Evolutionary conservation across 495 filamentous ascomycete genomes (phyloP), one percentile per base, ranked within the genome.

Genomic region (Tuber brumale): DNA sequence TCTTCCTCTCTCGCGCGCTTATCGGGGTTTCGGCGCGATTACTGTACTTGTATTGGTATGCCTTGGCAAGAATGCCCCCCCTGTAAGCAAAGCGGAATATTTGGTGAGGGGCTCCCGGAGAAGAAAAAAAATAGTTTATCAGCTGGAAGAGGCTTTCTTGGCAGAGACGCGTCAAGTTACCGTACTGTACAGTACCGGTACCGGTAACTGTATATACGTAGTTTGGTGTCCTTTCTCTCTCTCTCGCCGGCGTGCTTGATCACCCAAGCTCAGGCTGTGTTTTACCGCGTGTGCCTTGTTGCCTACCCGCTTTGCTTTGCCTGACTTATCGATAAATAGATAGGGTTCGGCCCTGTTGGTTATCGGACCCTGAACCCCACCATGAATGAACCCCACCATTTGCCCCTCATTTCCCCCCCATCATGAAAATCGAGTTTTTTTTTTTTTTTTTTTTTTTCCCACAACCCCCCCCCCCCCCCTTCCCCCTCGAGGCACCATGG

Each of bases 381-480:
- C 73, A 75, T 76, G 39, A 37, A 75, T 76, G 39, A 37, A 66
- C 70, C 74, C 77, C 75, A 74, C 75, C 69, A 80, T 69, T 80
- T 80, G 78, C 79, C 79, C 79, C 77, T 80, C 79, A 80, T 75
- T 80, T 78, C 77, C 79, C 79, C 78, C 79, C 76, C 70, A 66
- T 66, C 27, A 66, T 66, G 27, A 35, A 51, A 51, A 51, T 51
- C 19, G 21, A 21, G 6, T 2, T 51, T 51, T 51, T 21, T n/a
- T 21, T 51, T 23, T 51, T 19, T 51, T 51, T 23, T 23, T 37
- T 37, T 37, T 37, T 3, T 37, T 37, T 1, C 3, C 5, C 37
- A 39, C 37, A 39, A 39, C 2, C 37, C 37, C 37, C 37, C 37
- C 37, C 37, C 1, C 37, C 37, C 37, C 5, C 37, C 37, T 4